These are phyloP conservation scores for Quercus robur DNA, from an alignment of 306 rosid species.

Conservation along the genomic window DNA sequence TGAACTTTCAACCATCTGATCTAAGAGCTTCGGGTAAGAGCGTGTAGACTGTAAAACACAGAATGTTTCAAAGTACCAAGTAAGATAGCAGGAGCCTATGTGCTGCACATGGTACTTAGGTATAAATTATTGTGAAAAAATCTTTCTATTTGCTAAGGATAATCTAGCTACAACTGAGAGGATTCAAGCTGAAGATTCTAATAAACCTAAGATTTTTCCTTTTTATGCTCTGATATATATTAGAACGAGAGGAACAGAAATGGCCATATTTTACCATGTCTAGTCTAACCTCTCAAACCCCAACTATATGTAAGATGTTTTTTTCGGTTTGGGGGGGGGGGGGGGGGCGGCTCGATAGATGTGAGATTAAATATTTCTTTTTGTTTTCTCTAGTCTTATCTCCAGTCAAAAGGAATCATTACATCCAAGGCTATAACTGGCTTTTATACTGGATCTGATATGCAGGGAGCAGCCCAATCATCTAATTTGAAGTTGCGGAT, in stretches of 20 bases:
- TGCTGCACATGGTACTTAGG: neutral
- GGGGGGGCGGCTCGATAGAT: no score
- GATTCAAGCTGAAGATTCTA: no score
- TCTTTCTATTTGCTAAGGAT: neutral
- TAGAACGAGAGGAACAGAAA: no score
- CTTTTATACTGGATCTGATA: slow-evolving; percentile 6
- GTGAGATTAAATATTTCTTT: no score
- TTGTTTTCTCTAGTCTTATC: neutral
- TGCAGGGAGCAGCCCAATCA: slow-evolving; percentile 36
- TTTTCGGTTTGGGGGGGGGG: neutral
- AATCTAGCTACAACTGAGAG: neutral
- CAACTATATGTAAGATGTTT: neutral
- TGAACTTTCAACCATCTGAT: neutral
- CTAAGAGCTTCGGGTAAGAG: neutral
- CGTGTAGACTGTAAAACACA: neutral
- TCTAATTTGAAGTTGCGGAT: slow-evolving; percentile 67
- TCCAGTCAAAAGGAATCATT: neutral
- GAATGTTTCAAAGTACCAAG: neutral
- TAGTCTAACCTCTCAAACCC: neutral
- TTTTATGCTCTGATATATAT: no score
- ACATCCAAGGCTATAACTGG: neutral
- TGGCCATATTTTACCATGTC: no score
- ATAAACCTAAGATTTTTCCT: no score
- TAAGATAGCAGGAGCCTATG: neutral
- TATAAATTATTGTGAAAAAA: neutral